These are phyloP conservation scores for Talaromyces thailandensis DNA, from an alignment of 495 filamentous ascomycete genomes.

Conservation along the genomic window DNA sequence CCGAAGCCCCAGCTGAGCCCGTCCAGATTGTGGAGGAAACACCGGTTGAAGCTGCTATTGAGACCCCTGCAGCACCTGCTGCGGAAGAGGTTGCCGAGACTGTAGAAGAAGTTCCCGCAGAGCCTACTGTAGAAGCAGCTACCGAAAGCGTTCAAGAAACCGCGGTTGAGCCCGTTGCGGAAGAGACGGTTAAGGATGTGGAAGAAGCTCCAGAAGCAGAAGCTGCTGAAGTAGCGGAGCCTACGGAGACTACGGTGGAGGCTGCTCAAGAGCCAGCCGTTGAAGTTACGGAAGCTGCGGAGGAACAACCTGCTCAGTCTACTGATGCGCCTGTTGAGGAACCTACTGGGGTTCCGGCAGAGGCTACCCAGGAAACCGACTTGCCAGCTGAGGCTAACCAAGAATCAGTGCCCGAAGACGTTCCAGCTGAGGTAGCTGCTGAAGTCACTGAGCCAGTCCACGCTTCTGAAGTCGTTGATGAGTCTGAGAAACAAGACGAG, in stretches of 20 bases:
- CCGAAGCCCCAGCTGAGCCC: neutral
- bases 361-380: constrained; percentile 4
- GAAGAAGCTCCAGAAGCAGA: constrained; percentile 8
- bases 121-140: constrained; percentile 9
- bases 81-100: constrained; percentile 7
- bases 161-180: constrained; percentile 4
- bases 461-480: neutral
- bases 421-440: neutral
- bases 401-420: neutral
- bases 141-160: constrained; percentile 6
- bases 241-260: neutral
- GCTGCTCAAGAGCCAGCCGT: constrained; percentile 2
- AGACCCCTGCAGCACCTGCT: constrained; percentile 3
- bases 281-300: constrained; percentile 1
- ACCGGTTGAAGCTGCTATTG: neutral
- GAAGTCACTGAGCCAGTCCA: neutral
- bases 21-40: neutral
- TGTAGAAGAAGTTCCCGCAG: constrained; percentile 9
- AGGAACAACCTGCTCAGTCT: constrained; percentile 7
- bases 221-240: neutral
- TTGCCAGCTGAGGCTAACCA: constrained; percentile 2
- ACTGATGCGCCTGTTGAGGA: constrained; percentile 3
- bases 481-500: neutral
- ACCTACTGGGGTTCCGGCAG: constrained; percentile 3
- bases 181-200: neutral